A percentile compares a stretch with the other conserved stretches of the same genome.
Conservation (phyloP, 208 protist genomes). For the Leptomonas pyrrhocoris region DNA sequence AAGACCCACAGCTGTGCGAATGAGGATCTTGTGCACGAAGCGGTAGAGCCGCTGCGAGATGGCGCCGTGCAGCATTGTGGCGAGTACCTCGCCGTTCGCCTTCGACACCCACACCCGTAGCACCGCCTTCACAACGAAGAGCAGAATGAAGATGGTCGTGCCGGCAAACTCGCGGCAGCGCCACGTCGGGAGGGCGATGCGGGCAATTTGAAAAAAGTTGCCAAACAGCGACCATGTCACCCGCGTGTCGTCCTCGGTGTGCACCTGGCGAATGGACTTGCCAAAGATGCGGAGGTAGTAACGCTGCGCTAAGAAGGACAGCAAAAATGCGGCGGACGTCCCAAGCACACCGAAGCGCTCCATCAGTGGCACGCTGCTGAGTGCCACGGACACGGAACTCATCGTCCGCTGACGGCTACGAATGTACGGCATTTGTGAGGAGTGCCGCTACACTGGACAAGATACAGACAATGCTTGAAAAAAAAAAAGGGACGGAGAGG, state of each 20-base stretch:
- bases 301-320: conserved; percentile 48
- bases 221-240: conserved; percentile 54
- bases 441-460: neutral
- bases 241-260: conserved; percentile 67
- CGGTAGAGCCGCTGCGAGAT: conserved; percentile 40
- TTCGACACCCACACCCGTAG: conserved; percentile 69
- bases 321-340: conserved; percentile 25
- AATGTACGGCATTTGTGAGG: conserved; percentile 6
- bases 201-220: conserved; percentile 66
- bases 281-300: conserved; percentile 49
- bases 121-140: conserved; percentile 82
- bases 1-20: conserved; percentile 52
- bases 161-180: conserved; percentile 69
- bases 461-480: neutral
- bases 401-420: neutral
- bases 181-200: conserved; percentile 74
- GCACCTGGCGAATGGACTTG: conserved; percentile 37
- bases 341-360: conserved; percentile 20
- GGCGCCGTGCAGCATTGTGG: conserved; percentile 66
- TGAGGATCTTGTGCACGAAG: conserved; percentile 56
- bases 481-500: neutral
- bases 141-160: conserved; percentile 71
- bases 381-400: conserved; percentile 1
- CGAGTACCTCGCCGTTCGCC: conserved; percentile 70
- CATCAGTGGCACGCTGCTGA: conserved; percentile 13